A percentile compares a stretch with the other conserved stretches of the same genome.
These are phyloP conservation scores for Paralagenidium karlingii DNA, from an alignment of 352 stramenopile species.

Conservation along the genomic window DNA sequence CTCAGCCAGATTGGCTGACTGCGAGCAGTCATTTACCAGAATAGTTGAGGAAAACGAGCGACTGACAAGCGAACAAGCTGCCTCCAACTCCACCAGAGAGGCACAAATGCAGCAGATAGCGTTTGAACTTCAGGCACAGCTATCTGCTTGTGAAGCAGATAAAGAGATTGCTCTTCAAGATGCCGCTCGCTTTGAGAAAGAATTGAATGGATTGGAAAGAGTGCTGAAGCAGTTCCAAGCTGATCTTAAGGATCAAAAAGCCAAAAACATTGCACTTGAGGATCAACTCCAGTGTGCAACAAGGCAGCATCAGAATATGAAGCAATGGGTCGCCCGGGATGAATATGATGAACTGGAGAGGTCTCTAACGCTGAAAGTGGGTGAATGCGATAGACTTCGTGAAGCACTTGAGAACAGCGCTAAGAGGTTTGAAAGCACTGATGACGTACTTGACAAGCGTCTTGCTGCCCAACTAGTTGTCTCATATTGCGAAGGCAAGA, in stretches of 20 bases:
- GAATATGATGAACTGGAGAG: conserved; percentile 31
- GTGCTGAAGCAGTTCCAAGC: conserved; percentile 54
- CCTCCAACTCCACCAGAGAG: too few relatives aligned
- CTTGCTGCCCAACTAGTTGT: conserved; percentile 64
- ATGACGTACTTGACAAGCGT: conserved; percentile 52
- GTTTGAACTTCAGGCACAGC: conserved; percentile 46
- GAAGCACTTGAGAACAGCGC: conserved; percentile 53
- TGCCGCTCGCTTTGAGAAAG: conserved; percentile 29
- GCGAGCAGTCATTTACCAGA: too few relatives aligned
- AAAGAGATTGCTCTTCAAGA: conserved; percentile 47
- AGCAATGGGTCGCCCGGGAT: neutral
- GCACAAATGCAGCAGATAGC: conserved; percentile 31
- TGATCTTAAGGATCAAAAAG: conserved; percentile 35
- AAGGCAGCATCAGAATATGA: conserved; percentile 9
- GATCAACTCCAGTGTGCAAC: conserved; percentile 14
- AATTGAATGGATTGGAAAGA: conserved; percentile 38
- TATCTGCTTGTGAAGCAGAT: conserved; percentile 42
- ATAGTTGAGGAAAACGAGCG: too few relatives aligned
- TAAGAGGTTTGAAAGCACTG: conserved; percentile 35
- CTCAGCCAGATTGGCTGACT: too few relatives aligned
- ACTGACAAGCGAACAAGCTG: too few relatives aligned
- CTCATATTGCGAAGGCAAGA: conserved; percentile 53
- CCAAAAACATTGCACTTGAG: conserved; percentile 17
- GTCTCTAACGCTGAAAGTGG: conserved; percentile 39
- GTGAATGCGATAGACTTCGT: conserved; percentile 53